phyloP scores from a whole-genome alignment of 2,329 filamentous ascomycete genomes.

The Cytospora chrysosperma region DNA sequence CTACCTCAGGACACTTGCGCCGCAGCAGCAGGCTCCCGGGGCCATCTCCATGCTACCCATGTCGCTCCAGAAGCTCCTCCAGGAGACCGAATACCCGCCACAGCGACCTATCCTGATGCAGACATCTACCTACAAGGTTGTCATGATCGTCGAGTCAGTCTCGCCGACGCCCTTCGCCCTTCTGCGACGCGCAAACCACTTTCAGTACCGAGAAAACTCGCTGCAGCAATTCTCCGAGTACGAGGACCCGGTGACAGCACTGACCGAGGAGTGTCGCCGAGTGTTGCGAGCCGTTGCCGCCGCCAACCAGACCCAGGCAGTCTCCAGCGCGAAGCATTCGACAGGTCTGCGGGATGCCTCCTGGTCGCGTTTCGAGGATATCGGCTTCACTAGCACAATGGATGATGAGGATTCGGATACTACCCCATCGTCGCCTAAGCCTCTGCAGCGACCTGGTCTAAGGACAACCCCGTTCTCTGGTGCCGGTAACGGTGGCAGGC shows the following conservation, averaged over 20 bases:
- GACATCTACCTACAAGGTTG: conserved; percentile 79
- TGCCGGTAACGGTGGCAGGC: conserved; percentile 65
- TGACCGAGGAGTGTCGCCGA: conserved; percentile 91
- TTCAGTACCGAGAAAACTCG: conserved; percentile 91
- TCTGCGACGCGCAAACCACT: conserved; percentile 86
- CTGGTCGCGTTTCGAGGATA: conserved; percentile 95
- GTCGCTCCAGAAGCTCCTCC: conserved; percentile 84
- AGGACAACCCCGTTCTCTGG: conserved; percentile 66
- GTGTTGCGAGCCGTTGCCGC: conserved; percentile 87
- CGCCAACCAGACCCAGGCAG: conserved; percentile 75
- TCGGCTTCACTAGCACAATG: conserved; percentile 78
- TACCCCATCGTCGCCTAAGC: conserved; percentile 34
- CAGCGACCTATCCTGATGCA: conserved; percentile 74
- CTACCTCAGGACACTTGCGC: conserved; percentile 85
- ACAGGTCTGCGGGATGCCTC: conserved; percentile 79
- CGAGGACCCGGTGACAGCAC: conserved; percentile 80
- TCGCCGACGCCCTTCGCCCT: conserved; percentile 93
- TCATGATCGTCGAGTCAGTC: conserved; percentile 95
- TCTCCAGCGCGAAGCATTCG: conserved; percentile 67
- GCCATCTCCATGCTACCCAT: conserved; percentile 85
- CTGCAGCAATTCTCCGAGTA: conserved; percentile 83
- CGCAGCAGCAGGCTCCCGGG: conserved; percentile 67
- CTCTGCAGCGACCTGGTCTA: conserved; percentile 49
- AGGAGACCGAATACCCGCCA: conserved; percentile 93
- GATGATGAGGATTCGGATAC: conserved; percentile 71